These are phyloP conservation scores for Rhodotorula sp. DNA, from an alignment of 1,284 basidiomycete species.

Conservation along the genomic window DNA sequence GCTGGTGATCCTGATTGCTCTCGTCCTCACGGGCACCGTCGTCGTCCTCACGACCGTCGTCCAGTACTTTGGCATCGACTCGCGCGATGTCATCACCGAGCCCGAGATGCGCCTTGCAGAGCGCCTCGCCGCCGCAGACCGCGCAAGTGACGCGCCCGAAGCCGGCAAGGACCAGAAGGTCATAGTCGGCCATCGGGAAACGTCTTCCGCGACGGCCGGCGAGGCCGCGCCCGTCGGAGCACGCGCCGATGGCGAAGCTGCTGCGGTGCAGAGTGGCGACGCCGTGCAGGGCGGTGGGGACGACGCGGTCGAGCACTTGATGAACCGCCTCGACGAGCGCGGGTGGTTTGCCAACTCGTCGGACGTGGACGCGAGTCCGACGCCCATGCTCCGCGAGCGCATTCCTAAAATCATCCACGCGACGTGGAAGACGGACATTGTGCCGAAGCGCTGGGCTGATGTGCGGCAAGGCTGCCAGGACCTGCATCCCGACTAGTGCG, in stretches of 20 bases:
- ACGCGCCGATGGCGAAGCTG: not conserved
- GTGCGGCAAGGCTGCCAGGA: slow-evolving; percentile 51
- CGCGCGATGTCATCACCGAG: slow-evolving; percentile 74
- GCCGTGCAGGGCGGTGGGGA: slow-evolving; percentile 6
- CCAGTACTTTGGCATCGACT: slow-evolving; percentile 83
- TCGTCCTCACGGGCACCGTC: slow-evolving; percentile 81
- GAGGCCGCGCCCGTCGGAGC: not conserved
- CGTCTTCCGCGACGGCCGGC: not conserved
- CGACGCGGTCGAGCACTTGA: slow-evolving; percentile 22
- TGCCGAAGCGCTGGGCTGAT: slow-evolving; percentile 79
- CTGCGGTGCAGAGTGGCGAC: not conserved
- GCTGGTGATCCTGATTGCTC: slow-evolving; percentile 27
- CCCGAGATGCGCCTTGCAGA: slow-evolving; percentile 61
- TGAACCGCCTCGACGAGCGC: slow-evolving; percentile 27
- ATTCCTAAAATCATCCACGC: slow-evolving; percentile 95
- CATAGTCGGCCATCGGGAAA: not conserved
- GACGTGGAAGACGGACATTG: slow-evolving; percentile 91
- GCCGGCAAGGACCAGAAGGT: slow-evolving; percentile 5
- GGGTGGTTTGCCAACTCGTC: slow-evolving; percentile 48
- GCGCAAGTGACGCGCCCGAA: not conserved
- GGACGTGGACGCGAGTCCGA: slow-evolving; percentile 45
- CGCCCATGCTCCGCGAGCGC: slow-evolving; percentile 48
- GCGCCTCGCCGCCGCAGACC: slow-evolving; percentile 18
- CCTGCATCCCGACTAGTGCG: slow-evolving; percentile 79
- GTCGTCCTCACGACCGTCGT: slow-evolving; percentile 87